Conservation (phyloP, 257 asterid species). For the Solanum clarkiae region DNA sequence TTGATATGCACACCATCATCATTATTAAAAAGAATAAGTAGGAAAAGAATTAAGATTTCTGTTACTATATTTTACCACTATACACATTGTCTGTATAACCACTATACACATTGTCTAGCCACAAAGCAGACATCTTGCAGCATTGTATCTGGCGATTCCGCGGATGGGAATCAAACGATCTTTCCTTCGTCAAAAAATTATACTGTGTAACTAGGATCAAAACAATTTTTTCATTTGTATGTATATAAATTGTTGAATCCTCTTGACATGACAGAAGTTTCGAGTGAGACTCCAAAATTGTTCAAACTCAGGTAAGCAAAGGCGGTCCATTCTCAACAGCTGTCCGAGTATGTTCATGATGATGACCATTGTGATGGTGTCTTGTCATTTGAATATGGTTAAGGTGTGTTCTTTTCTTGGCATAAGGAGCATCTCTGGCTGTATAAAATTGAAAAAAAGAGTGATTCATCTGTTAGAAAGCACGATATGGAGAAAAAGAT, state of each 20-base stretch:
- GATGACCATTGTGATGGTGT: slow-evolving; percentile 22
- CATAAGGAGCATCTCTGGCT: slow-evolving; percentile 96
- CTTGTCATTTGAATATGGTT: slow-evolving; percentile 77
- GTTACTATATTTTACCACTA: background rate
- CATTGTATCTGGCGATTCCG: background rate
- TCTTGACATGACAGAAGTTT: background rate
- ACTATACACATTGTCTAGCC: background rate
- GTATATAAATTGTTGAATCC: background rate
- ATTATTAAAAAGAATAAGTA: background rate
- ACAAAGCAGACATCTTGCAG: background rate
- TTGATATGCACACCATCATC: background rate
- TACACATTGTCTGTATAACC: background rate
- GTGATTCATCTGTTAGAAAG: background rate
- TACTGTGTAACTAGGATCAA: background rate
- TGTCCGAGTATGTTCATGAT: slow-evolving; percentile 43
- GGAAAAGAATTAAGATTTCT: background rate
- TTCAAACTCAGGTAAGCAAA: slow-evolving; percentile 19
- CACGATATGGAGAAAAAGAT: background rate
- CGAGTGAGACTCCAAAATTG: background rate
- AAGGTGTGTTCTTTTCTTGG: slow-evolving; percentile 68
- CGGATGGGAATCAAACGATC: background rate
- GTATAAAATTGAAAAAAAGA: background rate
- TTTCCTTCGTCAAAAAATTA: background rate
- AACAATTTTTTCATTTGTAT: background rate
- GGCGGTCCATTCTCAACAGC: slow-evolving; percentile 78